phyloP scores from a whole-genome alignment of 2,329 filamentous ascomycete species.

The Tolypocladium album region DNA sequence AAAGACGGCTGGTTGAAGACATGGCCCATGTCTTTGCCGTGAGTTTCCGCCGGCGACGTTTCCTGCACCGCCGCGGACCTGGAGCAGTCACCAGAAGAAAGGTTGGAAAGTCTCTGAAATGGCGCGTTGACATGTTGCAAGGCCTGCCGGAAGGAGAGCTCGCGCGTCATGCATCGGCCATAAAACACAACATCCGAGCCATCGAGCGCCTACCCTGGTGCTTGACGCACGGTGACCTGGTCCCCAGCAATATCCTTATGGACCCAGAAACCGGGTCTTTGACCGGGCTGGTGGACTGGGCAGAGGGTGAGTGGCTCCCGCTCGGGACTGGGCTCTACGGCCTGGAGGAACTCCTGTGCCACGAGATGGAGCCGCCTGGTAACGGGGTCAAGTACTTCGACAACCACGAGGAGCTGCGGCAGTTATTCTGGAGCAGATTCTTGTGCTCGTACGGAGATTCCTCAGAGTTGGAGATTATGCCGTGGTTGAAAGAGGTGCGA shows the following conservation, averaged over 20 bases:
- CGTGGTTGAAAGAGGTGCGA: constrained; percentile 7
- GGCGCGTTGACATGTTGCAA: constrained; percentile 26
- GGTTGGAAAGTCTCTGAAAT: constrained; percentile 29
- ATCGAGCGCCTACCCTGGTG: constrained; percentile 39
- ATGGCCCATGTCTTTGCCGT: constrained; percentile 29
- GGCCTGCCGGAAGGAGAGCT: constrained; percentile 17
- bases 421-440: constrained; percentile 37
- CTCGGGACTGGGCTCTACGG: constrained; percentile 51
- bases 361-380: constrained; percentile 13
- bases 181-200: constrained; percentile 14
- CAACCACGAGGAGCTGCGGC: constrained; percentile 29
- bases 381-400: constrained; percentile 32
- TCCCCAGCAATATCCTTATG: constrained; percentile 47
- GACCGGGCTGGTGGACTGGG: constrained; percentile 52
- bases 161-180: constrained; percentile 15
- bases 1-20: constrained; percentile 23
- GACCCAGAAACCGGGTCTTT: constrained; percentile 30
- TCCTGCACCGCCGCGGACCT: background rate
- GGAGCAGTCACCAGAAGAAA: constrained; percentile 12
- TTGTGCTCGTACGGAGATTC: constrained; percentile 8
- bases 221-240: constrained; percentile 50
- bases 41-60: constrained; percentile 19
- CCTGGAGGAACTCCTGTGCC: constrained; percentile 47
- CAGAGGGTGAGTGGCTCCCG: constrained; percentile 49
- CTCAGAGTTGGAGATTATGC: no score